Conservation (phyloP, 2,329 filamentous ascomycete species). For the Akanthomyces uredinophilus region DNA sequence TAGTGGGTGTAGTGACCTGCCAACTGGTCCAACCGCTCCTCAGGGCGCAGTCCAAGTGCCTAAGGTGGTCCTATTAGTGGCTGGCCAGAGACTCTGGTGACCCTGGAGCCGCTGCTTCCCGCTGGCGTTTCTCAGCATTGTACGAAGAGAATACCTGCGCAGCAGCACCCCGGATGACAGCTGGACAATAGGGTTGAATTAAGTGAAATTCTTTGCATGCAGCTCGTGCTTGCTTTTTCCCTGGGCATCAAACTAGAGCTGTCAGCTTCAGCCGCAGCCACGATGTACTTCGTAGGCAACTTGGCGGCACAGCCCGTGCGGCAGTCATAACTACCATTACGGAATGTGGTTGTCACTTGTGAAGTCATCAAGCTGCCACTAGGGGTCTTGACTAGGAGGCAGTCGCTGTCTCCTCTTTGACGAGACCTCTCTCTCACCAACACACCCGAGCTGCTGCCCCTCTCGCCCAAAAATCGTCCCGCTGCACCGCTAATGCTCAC, state of each 20-base stretch:
- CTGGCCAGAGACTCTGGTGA: background rate
- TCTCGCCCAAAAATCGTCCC: no score
- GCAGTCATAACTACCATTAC: background rate
- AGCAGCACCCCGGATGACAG: background rate
- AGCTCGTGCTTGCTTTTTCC: background rate
- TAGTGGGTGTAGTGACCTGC: background rate
- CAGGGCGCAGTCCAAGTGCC: background rate
- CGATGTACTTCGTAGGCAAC: background rate
- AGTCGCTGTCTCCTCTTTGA: background rate
- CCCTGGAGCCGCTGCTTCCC: background rate
- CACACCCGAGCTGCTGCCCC: background rate
- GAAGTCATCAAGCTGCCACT: background rate
- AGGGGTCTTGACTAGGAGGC: background rate
- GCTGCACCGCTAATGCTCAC: background rate
- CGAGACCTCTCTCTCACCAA: background rate
- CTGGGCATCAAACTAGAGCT: background rate
- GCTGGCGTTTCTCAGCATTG: background rate
- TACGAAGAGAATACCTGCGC: background rate
- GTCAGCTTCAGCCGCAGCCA: constrained; percentile 7
- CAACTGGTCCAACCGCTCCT: background rate
- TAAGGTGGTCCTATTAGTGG: background rate
- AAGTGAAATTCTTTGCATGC: background rate
- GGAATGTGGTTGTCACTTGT: background rate
- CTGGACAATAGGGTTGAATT: background rate
- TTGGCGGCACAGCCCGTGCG: background rate